A percentile compares a stretch with the other conserved stretches of the same genome.
phyloP scores from a whole-genome alignment of 768 basidiomycete species.

The Tulasnella sp. region DNA sequence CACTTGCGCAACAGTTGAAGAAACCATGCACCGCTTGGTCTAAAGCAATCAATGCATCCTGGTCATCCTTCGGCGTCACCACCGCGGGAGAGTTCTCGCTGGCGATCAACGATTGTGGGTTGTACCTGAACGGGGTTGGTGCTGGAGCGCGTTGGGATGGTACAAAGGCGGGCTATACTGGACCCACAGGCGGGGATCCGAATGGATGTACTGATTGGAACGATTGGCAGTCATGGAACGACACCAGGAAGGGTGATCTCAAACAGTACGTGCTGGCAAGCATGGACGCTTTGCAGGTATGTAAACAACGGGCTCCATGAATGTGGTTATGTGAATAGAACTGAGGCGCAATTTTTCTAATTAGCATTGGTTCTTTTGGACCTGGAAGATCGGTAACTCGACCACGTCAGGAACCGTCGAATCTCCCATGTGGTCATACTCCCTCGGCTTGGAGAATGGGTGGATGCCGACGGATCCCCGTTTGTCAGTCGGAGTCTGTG shows the following conservation, averaged over 20 bases:
- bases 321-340: neutral
- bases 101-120: conserved; percentile 26
- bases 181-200: conserved; percentile 48
- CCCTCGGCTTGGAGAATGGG: conserved; percentile 77
- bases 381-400: conserved; percentile 91
- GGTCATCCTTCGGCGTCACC: conserved; percentile 68
- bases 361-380: conserved; percentile 98
- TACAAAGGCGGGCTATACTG: conserved; percentile 38
- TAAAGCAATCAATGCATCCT: conserved; percentile 55
- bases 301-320: neutral
- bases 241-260: conserved; percentile 50
- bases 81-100: conserved; percentile 67
- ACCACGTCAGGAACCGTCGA: conserved; percentile 55
- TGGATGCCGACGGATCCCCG: conserved; percentile 92
- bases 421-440: conserved; percentile 85
- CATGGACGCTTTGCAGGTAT: conserved; percentile 86
- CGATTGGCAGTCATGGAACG: conserved; percentile 58
- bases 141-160: conserved; percentile 82
- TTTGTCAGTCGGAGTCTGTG: conserved; percentile 57
- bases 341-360: neutral
- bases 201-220: conserved; percentile 54
- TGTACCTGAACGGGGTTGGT: conserved; percentile 33
- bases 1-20: conserved; percentile 46
- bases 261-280: conserved; percentile 66
- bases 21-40: conserved; percentile 72